phyloP scores from a whole-genome alignment of 495 filamentous ascomycete species.

The Cercophora scortea region DNA sequence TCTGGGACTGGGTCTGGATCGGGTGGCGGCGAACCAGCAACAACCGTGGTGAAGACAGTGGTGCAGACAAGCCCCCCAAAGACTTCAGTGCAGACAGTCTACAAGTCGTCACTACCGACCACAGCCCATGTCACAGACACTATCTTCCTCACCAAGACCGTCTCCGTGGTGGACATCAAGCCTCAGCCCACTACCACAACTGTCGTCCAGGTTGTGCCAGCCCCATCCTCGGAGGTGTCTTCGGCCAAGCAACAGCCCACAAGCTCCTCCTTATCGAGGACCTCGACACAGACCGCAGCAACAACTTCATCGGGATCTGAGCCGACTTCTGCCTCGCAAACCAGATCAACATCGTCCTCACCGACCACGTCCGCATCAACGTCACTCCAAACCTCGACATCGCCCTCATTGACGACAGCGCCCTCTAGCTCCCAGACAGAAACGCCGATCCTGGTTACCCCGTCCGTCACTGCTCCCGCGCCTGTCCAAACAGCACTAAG shows the following conservation, averaged over 20 bases:
- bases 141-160: constrained; percentile 10
- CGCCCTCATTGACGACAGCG: not conserved
- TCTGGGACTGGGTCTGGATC: constrained; percentile 11
- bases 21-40: not conserved
- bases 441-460: not conserved
- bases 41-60: constrained; percentile 14
- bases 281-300: not conserved
- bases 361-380: not conserved
- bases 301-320: not conserved
- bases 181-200: constrained; percentile 9
- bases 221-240: not conserved
- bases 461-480: not conserved
- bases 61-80: constrained; percentile 8
- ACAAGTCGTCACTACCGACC: constrained; percentile 2
- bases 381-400: not conserved
- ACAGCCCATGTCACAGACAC: constrained; percentile 12
- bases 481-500: constrained; percentile 1
- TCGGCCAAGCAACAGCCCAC: not conserved
- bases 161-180: constrained; percentile 9
- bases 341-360: not conserved
- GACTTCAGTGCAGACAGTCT: constrained; percentile 7
- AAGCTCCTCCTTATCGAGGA: not conserved
- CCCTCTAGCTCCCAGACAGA: not conserved
- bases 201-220: not conserved
- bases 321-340: too few species aligned